Base-by-base conservation (phyloP, 768 basidiomycete genomes). In the Rhodosporidiobolus odoratus region DNA sequence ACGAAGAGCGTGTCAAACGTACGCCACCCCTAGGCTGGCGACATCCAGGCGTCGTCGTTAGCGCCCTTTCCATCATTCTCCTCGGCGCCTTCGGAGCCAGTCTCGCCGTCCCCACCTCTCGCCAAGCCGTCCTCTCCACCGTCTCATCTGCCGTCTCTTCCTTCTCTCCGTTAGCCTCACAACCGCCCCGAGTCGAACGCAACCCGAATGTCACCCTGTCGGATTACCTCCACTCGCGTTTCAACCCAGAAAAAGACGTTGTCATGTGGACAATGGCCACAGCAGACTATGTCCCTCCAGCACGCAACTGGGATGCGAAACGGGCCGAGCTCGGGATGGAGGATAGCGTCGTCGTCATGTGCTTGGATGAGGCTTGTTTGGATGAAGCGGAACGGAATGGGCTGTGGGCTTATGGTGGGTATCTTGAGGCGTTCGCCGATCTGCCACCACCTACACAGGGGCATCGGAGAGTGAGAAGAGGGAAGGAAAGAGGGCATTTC, bases 231-330 rank as follows among this genome's bases (percentile, higher is more conserved):
- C 27, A 59, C 17, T 38, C 58, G 17, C 40, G 58, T 2, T 59
- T 59, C 30, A 27, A 59, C 41, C 16, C 58, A 21, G 27, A 15
- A 21, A 15, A 30, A 19, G 23, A 41, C n/a, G 56, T 57, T 13
- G 56, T 57, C 34, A 35, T 37, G 56, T 57, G 32, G 34, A 62
- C 60, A 4, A 47, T 62, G 45, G 60, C 60, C 45, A 27, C 38
- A 27, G n/a, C 30, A 21, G 9, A 21, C 45, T 62, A 62, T 35
- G 47, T 62, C 12, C 60, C 60, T n/a, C 45, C 32, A 23, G 60
- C 60, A 34, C 60, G 45, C 32, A 62, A 62, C 60, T 62, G 60
- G 60, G 47, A 62, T 17, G 32, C 32, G 45, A 47, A 47, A 48
- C 60, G 60, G 15, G 47, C 47, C 19, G 60, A 62, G 34, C 60